phyloP scores from a whole-genome alignment of 257 asterid genomes.

The Penstemon newberryi region DNA sequence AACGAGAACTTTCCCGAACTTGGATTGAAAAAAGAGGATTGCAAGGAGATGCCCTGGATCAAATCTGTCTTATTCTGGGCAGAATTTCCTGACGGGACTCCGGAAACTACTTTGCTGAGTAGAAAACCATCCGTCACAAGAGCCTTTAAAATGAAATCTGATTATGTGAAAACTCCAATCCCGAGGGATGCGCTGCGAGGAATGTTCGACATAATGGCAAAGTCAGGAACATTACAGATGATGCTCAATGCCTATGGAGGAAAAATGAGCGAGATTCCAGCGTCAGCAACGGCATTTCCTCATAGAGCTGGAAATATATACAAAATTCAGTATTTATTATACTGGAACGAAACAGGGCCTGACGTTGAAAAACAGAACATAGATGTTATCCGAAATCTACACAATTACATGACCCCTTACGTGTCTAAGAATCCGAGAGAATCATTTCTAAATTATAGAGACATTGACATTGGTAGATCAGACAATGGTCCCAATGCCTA shows the following conservation, averaged over 20 bases:
- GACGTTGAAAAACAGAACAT: conserved; percentile 14
- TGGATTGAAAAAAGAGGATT: conserved; percentile 1
- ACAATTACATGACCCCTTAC: conserved; percentile 30
- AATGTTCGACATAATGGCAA: conserved; percentile 15
- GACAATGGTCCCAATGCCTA: conserved; percentile 22
- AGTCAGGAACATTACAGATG: conserved; percentile 14
- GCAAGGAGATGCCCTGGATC: conserved; percentile 31
- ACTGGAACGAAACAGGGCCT: conserved; percentile 25
- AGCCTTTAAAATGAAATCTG: conserved; percentile 31
- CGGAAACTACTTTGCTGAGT: conserved; percentile 19
- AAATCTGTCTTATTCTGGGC: conserved; percentile 28
- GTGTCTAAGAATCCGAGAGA: no score
- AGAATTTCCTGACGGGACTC: conserved; percentile 22
- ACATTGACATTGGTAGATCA: conserved; percentile 32
- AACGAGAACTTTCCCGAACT: conserved; percentile 9
- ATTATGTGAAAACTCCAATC: conserved; percentile 4
- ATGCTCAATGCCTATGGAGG: conserved; percentile 37
- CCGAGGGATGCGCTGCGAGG: conserved; percentile 10
- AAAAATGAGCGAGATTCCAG: conserved; percentile 26
- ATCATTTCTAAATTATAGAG: conserved; percentile 26
- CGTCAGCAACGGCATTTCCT: conserved; percentile 27
- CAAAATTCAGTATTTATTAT: conserved; percentile 33
- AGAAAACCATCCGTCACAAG: neutral
- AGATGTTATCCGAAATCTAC: conserved; percentile 1
- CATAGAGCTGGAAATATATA: conserved; percentile 28